Evolutionary conservation across 768 basidiomycete genomes (phyloP).

Genomic region (Boletus subcaerulescens): DNA sequence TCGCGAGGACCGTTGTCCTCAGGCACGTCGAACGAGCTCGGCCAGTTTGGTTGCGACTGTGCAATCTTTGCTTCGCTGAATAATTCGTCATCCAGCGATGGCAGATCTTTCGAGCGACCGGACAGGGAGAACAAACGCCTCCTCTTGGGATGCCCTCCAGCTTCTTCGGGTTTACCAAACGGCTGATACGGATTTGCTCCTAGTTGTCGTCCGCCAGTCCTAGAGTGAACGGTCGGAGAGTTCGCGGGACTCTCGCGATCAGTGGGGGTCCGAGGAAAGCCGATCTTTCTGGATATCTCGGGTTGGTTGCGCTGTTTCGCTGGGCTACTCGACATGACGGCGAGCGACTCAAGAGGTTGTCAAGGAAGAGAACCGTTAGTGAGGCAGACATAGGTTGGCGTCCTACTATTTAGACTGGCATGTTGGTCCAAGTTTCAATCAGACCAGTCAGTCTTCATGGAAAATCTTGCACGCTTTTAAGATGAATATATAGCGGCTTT

Average conservation of each 20-base stretch:
- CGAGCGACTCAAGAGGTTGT: not conserved
- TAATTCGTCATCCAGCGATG: slow-evolving; percentile 22
- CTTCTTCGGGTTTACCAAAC: slow-evolving; percentile 7
- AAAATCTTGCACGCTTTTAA: slow-evolving; percentile 1
- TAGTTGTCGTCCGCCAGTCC: not conserved
- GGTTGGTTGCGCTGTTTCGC: slow-evolving; percentile 6
- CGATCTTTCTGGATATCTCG: not conserved
- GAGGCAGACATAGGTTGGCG: not conserved
- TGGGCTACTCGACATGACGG: slow-evolving; percentile 11
- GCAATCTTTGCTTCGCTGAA: slow-evolving; percentile 23
- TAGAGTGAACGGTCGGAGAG: not conserved
- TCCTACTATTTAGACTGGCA: not conserved
- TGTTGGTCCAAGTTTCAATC: slow-evolving; percentile 13
- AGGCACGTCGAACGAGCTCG: slow-evolving; percentile 19
- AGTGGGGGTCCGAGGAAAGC: not conserved
- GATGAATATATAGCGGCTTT: slow-evolving; percentile 17
- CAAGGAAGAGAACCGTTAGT: not conserved
- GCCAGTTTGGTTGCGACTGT: slow-evolving; percentile 26
- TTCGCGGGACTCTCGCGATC: not conserved
- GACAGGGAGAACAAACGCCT: slow-evolving; percentile 18
- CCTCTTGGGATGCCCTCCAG: slow-evolving; percentile 3
- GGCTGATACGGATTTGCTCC: not conserved
- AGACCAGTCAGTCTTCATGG: slow-evolving; percentile 3
- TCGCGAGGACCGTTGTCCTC: slow-evolving; percentile 13
- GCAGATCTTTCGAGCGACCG: slow-evolving; percentile 7